phyloP scores from a whole-genome alignment of 257 asterid genomes.

The Haberlea rhodopensis region DNA sequence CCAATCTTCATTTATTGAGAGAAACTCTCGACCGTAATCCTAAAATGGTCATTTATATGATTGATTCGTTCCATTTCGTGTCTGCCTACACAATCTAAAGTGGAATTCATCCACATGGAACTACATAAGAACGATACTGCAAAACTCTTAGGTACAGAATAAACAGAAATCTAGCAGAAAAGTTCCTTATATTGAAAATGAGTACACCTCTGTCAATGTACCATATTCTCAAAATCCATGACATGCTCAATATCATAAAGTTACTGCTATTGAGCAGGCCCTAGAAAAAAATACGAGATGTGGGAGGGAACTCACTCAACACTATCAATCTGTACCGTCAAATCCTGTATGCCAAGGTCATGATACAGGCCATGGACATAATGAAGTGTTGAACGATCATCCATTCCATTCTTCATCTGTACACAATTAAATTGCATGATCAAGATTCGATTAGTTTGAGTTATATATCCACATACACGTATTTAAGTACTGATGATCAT shows the following conservation, averaged over 20 bases:
- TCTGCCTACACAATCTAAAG: not conserved
- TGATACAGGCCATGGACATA: slow-evolving; percentile 75
- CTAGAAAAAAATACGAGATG: not conserved
- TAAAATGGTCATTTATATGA: too few species aligned
- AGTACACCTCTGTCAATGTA: not conserved
- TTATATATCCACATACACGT: not conserved
- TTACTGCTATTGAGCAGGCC: not conserved
- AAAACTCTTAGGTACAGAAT: not conserved
- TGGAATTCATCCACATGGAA: not conserved
- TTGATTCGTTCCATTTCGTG: too few species aligned
- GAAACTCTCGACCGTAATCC: too few species aligned
- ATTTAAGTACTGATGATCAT: not conserved
- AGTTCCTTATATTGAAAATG: not conserved
- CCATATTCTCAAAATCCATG: not conserved
- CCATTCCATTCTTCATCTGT: slow-evolving; percentile 72
- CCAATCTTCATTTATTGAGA: too few species aligned
- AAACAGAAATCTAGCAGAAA: not conserved
- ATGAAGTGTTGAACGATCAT: slow-evolving; percentile 62
- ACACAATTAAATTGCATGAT: slow-evolving; percentile 17
- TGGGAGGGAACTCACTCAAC: slow-evolving; percentile 26
- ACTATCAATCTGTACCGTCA: slow-evolving; percentile 67
- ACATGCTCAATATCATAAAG: not conserved
- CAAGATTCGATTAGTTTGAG: not conserved
- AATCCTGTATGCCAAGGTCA: slow-evolving; percentile 79
- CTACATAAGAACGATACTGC: not conserved